Percentiles rank a stretch among this genome's conserved stretches.
These are phyloP conservation scores for Colletotrichum simmondsii DNA, from an alignment of 2,329 filamentous ascomycete species.

Conservation along the genomic window DNA sequence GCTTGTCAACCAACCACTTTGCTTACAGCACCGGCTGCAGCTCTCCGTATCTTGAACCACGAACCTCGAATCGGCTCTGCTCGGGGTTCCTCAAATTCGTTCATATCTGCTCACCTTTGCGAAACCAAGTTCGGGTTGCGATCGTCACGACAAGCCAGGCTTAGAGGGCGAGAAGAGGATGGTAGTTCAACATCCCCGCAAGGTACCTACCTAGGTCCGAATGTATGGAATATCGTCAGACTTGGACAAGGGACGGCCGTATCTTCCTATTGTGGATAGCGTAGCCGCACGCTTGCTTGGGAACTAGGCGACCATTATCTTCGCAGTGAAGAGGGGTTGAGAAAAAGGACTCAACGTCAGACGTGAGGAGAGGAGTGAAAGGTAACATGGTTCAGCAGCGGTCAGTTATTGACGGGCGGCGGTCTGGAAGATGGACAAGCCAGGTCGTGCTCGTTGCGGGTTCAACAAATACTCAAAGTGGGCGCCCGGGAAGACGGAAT, in stretches of 20 bases:
- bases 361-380: conserved; percentile 7
- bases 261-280: conserved; percentile 23
- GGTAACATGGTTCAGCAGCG: conserved; percentile 5
- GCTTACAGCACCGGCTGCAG: neutral
- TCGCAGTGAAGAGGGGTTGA: conserved; percentile 1
- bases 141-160: neutral
- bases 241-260: conserved; percentile 15
- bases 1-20: neutral
- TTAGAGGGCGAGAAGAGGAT: neutral
- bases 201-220: neutral
- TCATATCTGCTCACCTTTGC: neutral
- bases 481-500: conserved; percentile 1
- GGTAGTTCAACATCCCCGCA: neutral
- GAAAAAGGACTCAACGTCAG: conserved; percentile 3
- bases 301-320: conserved; percentile 14
- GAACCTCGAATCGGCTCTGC: neutral
- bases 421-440: neutral
- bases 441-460: conserved; percentile 4
- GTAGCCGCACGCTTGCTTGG: neutral
- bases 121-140: neutral
- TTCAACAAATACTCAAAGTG: neutral
- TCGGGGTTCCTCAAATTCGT: neutral
- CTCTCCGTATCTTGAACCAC: neutral
- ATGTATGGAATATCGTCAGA: conserved; percentile 20
- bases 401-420: conserved; percentile 16